A percentile compares a stretch with the other conserved stretches of the same genome.
These are phyloP conservation scores for Taxawa tesnikishii DNA, from an alignment of 2,329 filamentous ascomycete species.

Conservation along the genomic window DNA sequence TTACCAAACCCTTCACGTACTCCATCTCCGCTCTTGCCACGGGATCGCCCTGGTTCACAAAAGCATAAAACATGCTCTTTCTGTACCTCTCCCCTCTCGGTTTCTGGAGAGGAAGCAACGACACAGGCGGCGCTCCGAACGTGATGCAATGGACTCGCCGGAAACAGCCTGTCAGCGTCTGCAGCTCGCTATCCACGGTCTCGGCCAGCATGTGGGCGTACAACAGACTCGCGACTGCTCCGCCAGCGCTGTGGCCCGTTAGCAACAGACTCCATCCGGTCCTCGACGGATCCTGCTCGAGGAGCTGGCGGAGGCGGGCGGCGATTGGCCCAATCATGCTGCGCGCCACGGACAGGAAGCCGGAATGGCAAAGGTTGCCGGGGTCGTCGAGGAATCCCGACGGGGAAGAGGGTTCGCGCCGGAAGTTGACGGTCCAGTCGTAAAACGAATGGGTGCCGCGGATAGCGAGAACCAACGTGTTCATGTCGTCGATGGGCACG, in stretches of 20 bases:
- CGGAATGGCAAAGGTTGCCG: constrained; percentile 67
- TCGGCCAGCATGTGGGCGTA: constrained; percentile 69
- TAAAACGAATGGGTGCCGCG: constrained; percentile 68
- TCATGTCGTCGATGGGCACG: constrained; percentile 62
- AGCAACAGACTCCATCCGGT: constrained; percentile 61
- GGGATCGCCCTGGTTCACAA: constrained; percentile 79
- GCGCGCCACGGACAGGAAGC: constrained; percentile 63
- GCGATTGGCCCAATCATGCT: constrained; percentile 67
- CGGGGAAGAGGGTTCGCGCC: constrained; percentile 54
- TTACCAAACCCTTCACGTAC: constrained; percentile 60
- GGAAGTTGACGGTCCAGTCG: constrained; percentile 79
- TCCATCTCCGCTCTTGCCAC: constrained; percentile 64
- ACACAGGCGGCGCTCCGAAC: constrained; percentile 73
- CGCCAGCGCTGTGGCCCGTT: constrained; percentile 77
- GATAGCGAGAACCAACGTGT: constrained; percentile 73
- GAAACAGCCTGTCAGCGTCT: constrained; percentile 55
- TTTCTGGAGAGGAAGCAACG: constrained; percentile 54
- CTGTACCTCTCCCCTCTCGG: constrained; percentile 31
- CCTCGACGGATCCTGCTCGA: constrained; percentile 59
- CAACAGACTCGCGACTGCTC: constrained; percentile 67
- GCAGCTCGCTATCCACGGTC: constrained; percentile 55
- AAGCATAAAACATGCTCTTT: constrained; percentile 65
- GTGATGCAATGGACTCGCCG: constrained; percentile 73
- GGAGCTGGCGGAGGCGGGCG: constrained; percentile 52
- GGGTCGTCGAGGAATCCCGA: constrained; percentile 62